These are phyloP conservation scores for Alternaria triticina DNA, from an alignment of 2,329 filamentous ascomycete species.

Conservation along the genomic window DNA sequence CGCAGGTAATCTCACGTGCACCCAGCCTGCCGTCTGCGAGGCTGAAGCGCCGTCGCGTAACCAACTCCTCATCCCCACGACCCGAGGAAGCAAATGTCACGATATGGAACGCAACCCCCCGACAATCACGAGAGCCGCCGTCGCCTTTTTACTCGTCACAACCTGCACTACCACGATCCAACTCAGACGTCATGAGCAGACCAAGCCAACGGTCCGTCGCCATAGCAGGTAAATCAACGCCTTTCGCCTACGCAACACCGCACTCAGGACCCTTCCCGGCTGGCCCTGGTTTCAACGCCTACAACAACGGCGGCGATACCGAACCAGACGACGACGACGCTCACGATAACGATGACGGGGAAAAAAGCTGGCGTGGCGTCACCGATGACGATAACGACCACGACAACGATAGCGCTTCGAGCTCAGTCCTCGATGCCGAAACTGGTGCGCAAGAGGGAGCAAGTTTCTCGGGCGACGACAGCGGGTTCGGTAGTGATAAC, in stretches of 20 bases:
- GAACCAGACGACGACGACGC: conserved; percentile 45
- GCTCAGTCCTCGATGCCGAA: conserved; percentile 22
- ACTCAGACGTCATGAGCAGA: conserved; percentile 50
- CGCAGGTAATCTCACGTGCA: conserved; percentile 42
- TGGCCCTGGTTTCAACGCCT: conserved; percentile 29
- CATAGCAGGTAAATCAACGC: conserved; percentile 54
- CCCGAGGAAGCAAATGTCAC: conserved; percentile 32
- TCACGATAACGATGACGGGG: conserved; percentile 33
- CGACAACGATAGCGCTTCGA: conserved; percentile 34
- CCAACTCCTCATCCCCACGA: conserved; percentile 34
- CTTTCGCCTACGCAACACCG: conserved; percentile 76
- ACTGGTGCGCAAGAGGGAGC: conserved; percentile 38
- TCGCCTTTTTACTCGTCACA: conserved; percentile 50
- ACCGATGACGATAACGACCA: conserved; percentile 35
- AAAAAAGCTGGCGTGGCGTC: conserved; percentile 41
- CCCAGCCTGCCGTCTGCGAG: conserved; percentile 40
- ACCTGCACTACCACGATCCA: conserved; percentile 34
- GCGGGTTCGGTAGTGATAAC: conserved; percentile 38
- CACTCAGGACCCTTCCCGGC: conserved; percentile 60
- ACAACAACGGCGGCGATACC: conserved; percentile 40
- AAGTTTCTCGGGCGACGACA: conserved; percentile 46
- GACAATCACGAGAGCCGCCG: conserved; percentile 53
- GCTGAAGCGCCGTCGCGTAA: conserved; percentile 57
- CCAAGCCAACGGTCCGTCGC: conserved; percentile 49
- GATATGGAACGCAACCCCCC: conserved; percentile 48